A percentile compares a stretch with the other conserved stretches of the same genome.
These are phyloP conservation scores for Colletotrichum liriopes DNA, from an alignment of 2,329 filamentous ascomycete species.

Conservation along the genomic window DNA sequence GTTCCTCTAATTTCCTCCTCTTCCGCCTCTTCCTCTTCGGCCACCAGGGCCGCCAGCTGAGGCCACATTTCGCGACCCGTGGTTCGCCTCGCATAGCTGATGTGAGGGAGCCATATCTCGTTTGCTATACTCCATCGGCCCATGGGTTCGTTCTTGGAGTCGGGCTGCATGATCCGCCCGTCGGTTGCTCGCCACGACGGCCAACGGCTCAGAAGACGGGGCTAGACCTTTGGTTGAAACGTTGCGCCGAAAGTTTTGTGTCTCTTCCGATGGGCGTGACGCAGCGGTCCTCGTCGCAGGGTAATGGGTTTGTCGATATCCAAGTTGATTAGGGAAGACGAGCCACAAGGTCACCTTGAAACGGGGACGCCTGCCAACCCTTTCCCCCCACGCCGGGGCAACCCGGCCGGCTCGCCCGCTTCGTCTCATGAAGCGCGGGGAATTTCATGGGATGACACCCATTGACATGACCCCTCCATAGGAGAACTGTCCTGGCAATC, in stretches of 20 bases:
- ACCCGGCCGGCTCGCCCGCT: conserved; percentile 6
- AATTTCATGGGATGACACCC: conserved; percentile 20
- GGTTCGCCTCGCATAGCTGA: neutral
- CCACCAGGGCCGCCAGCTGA: neutral
- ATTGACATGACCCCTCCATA: neutral
- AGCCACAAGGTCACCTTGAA: neutral
- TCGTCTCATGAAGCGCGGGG: conserved; percentile 16
- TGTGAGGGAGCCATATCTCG: neutral
- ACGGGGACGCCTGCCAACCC: neutral
- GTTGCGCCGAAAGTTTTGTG: neutral
- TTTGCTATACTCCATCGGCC: neutral
- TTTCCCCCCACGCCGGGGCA: conserved; percentile 1
- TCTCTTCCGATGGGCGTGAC: neutral
- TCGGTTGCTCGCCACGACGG: neutral
- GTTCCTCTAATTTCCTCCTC: conserved; percentile 8
- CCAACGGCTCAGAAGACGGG: neutral
- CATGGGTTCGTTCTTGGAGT: neutral
- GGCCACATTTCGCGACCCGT: neutral
- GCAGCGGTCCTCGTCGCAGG: neutral
- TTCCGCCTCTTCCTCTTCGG: neutral
- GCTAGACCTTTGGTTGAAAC: neutral
- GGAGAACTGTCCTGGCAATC: neutral
- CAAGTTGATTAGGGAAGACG: neutral
- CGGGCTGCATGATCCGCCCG: neutral
- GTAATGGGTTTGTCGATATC: neutral